Percentiles rank a stretch among this genome's conserved stretches.
These are phyloP conservation scores for Cicer yamashitae DNA, from an alignment of 306 rosid genomes.

Conservation along the genomic window DNA sequence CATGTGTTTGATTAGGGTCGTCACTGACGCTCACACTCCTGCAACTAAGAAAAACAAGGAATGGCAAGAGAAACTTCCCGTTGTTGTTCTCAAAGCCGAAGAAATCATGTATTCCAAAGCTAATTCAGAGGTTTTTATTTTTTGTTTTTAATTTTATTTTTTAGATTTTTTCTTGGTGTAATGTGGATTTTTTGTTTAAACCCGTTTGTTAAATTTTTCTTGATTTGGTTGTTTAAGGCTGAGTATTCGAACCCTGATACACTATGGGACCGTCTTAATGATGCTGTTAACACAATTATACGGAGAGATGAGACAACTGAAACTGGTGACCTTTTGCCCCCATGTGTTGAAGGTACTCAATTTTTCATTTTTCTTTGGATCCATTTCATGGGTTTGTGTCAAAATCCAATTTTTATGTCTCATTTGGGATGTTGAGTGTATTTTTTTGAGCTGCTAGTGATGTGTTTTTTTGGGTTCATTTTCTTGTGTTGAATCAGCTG, in stretches of 20 bases:
- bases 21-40: slow-evolving; percentile 68
- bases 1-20: slow-evolving; percentile 94
- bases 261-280: slow-evolving; percentile 92
- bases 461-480: slow-evolving; percentile 48
- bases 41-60: slow-evolving; percentile 89
- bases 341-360: slow-evolving; percentile 94
- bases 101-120: slow-evolving; percentile 99
- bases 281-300: slow-evolving; percentile 94
- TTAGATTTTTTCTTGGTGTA: slow-evolving; percentile 26
- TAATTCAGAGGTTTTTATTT: slow-evolving; percentile 77
- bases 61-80: slow-evolving; percentile 92
- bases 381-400: slow-evolving; percentile 39
- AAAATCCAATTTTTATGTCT: slow-evolving; percentile 42
- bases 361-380: slow-evolving; percentile 41
- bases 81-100: slow-evolving; percentile 91
- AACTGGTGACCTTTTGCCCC: slow-evolving; percentile 91
- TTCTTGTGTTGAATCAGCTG: slow-evolving; percentile 69
- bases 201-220: slow-evolving; percentile 45
- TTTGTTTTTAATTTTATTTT: not conserved
- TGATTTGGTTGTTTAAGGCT: slow-evolving; percentile 68
- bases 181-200: slow-evolving; percentile 46
- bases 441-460: slow-evolving; percentile 45
- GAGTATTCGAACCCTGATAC: slow-evolving; percentile 84
- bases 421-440: slow-evolving; percentile 17
- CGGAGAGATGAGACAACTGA: slow-evolving; percentile 88